Base-by-base conservation (phyloP, 768 basidiomycete genomes). In the Ramaria rubella region DNA sequence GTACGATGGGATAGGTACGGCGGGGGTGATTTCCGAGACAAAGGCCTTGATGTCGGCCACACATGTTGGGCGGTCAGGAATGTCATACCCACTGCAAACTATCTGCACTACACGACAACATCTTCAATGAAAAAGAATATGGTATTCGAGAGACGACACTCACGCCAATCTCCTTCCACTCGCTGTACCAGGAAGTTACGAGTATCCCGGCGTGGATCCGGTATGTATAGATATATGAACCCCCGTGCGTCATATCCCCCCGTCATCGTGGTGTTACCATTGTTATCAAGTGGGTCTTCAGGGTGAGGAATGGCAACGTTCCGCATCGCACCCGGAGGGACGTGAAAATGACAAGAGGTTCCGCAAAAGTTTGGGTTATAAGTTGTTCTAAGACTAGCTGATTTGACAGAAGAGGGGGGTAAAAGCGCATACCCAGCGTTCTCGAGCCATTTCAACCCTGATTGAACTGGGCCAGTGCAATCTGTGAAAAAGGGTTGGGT, bases 401-500 rank as follows among this genome's bases (percentile, higher is more conserved):
- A 38, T n/a, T n/a, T 11, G n/a, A n/a, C n/a, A n/a, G n/a, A n/a
- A n/a, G n/a, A n/a, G n/a, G n/a, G n/a, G n/a, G n/a, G n/a, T n/a
- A n/a, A n/a, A n/a, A n/a, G n/a, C 11, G 11, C 36, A n/a, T 38
- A 38, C 11, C 36, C 36, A 38, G 36, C 36, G 36, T 57, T 58
- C 23, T 58, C 49, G 6, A 72, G 58, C 65, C 64, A 68, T 43
- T 65, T 69, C 0, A 64, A 15, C 15, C 66, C 68, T 15, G 63
- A 61, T 19, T 64, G 60, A 5, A 67, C 58, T 11, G 63, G 53
- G 2, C 70, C 70, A 1, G 69, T 68, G 52, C 69, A 70, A 55
- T 72, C 70, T 71, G 38, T 45, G n/a, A 48, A n/a, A 30, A 24
- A 38, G 36, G 11, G 11, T n/a, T n/a, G n/a, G n/a, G n/a, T 38